Evolutionary conservation across 2,329 filamentous ascomycete genomes (phyloP).

Genomic region (Stagonosporopsis cucurbitacearum): DNA sequence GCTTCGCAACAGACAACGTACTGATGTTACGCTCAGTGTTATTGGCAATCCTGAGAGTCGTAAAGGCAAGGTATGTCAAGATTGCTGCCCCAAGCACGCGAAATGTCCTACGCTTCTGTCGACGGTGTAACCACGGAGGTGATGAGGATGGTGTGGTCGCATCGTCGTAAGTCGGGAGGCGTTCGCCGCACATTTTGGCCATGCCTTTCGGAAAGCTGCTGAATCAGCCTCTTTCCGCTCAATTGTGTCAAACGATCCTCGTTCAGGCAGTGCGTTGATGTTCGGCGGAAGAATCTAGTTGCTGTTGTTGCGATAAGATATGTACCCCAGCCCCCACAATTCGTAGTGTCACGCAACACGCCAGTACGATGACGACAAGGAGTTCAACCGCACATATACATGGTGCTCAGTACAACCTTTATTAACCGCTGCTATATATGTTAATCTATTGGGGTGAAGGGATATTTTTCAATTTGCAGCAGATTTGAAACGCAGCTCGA

Average conservation of each 20-base stretch:
- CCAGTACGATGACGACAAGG: neutral
- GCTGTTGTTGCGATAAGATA: neutral
- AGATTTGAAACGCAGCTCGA: neutral
- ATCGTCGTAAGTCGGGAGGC: slow-evolving; percentile 33
- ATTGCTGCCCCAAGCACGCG: slow-evolving; percentile 27
- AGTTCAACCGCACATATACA: neutral
- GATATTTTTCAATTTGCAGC: too few relatives aligned
- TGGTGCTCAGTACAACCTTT: neutral
- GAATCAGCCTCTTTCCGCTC: too few relatives aligned
- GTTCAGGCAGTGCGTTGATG: neutral
- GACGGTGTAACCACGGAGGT: slow-evolving; percentile 23
- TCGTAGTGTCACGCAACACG: slow-evolving; percentile 12
- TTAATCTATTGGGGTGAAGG: too few relatives aligned
- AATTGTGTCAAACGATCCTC: neutral
- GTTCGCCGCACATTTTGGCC: slow-evolving; percentile 27
- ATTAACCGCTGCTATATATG: neutral
- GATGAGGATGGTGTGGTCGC: slow-evolving; percentile 18
- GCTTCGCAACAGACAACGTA: slow-evolving; percentile 58
- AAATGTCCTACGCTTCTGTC: slow-evolving; percentile 25
- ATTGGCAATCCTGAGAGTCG: slow-evolving; percentile 22
- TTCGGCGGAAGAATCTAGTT: neutral
- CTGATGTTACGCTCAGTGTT: slow-evolving; percentile 23
- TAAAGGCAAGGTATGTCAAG: slow-evolving; percentile 30
- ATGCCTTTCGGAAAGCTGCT: slow-evolving; percentile 6
- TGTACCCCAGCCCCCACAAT: slow-evolving; percentile 14